Evolutionary conservation across 495 filamentous ascomycete species (phyloP).

Genomic region (Acidomyces sp.): DNA sequence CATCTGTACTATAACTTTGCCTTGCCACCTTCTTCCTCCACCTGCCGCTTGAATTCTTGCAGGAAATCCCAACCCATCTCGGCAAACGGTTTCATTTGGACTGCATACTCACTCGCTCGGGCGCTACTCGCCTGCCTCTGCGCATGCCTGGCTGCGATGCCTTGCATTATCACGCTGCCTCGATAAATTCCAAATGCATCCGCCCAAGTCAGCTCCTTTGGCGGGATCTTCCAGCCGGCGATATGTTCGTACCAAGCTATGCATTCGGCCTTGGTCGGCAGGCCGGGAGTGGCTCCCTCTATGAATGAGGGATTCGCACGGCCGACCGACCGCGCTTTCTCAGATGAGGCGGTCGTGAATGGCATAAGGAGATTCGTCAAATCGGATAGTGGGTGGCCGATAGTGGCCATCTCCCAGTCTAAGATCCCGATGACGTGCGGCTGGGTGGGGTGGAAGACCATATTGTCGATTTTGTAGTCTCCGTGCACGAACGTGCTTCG

Average conservation of each 20-base stretch:
- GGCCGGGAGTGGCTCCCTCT: slow-evolving; percentile 47
- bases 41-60: slow-evolving; percentile 32
- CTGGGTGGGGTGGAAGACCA: slow-evolving; percentile 84
- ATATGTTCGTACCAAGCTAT: slow-evolving; percentile 64
- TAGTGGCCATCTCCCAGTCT: slow-evolving; percentile 65
- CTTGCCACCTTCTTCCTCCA: slow-evolving; percentile 20
- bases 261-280: slow-evolving; percentile 60
- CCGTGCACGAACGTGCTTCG: slow-evolving; percentile 74
- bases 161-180: slow-evolving; percentile 76
- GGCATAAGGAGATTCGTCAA: slow-evolving; percentile 67
- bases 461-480: slow-evolving; percentile 96
- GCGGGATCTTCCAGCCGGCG: slow-evolving; percentile 51
- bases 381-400: slow-evolving; percentile 86
- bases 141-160: slow-evolving; percentile 78
- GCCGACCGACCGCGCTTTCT: slow-evolving; percentile 21
- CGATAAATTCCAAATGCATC: slow-evolving; percentile 35
- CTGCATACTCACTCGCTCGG: slow-evolving; percentile 58
- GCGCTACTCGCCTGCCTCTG: slow-evolving; percentile 80
- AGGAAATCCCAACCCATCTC: slow-evolving; percentile 63
- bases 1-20: slow-evolving; percentile 35
- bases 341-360: slow-evolving; percentile 32
- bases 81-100: slow-evolving; percentile 51
- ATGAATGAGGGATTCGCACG: slow-evolving; percentile 38
- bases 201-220: slow-evolving; percentile 43
- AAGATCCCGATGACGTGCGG: slow-evolving; percentile 82